Percentiles rank a stretch among this genome's conserved stretches.
These are phyloP conservation scores for Tinospora cordifolia DNA, from an alignment of 164 flowering plant genomes.

Conservation along the genomic window DNA sequence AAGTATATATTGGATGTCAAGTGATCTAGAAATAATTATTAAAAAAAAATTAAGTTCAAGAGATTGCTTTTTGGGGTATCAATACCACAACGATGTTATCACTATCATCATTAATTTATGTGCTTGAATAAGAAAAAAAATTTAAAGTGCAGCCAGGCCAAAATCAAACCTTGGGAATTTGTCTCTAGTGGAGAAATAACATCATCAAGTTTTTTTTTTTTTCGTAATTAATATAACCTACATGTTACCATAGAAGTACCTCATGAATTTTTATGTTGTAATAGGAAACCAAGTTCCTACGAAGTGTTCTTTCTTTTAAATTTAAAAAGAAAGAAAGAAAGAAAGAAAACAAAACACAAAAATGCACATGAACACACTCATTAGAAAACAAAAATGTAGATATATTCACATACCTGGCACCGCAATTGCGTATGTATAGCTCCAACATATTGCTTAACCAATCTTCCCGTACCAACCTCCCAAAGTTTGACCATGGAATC, in stretches of 20 bases:
- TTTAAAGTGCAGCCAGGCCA: neutral
- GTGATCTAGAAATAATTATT: neutral
- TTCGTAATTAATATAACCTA: too few relatives aligned
- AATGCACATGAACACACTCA: neutral
- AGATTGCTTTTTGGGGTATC: neutral
- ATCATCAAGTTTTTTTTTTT: neutral
- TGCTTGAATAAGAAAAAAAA: neutral
- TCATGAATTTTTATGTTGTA: neutral
- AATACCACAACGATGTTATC: neutral
- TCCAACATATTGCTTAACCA: slow-evolving; percentile 76
- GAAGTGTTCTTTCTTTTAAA: too few relatives aligned
- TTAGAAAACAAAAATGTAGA: neutral
- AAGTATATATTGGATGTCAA: too few relatives aligned
- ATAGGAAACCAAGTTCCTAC: neutral
- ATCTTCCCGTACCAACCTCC: slow-evolving; percentile 76
- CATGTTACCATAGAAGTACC: neutral
- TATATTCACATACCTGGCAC: slow-evolving; percentile 46
- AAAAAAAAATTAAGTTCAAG: neutral
- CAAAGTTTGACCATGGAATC: slow-evolving; percentile 77
- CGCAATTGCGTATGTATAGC: slow-evolving; percentile 62
- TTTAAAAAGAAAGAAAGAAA: too few relatives aligned
- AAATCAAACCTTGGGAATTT: neutral
- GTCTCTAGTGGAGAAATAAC: too few relatives aligned
- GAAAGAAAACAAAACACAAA: neutral
- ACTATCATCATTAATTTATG: neutral